Conservation (phyloP, 73 alveolate genomes). For the Effrenium voratum region DNA sequence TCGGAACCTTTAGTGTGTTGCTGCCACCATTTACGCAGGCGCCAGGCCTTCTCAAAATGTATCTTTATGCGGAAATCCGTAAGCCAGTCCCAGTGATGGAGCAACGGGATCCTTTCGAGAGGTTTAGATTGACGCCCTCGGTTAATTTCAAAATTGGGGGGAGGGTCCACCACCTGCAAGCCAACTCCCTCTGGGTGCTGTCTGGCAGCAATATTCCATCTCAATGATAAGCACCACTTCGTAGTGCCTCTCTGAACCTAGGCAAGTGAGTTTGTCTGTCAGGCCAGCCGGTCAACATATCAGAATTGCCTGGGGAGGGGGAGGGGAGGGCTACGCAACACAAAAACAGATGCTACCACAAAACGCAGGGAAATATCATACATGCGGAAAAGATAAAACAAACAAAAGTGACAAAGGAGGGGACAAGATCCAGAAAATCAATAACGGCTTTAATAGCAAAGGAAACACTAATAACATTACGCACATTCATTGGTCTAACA, state of each 20-base stretch:
- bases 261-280: not conserved
- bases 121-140: not conserved
- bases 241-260: slow-evolving; percentile 62
- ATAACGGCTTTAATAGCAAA: not conserved
- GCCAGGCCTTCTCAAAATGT: too few species aligned
- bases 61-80: too few species aligned
- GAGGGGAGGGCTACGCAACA: too few species aligned
- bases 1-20: too few species aligned
- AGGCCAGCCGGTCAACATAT: too few species aligned
- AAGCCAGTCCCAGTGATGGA: too few species aligned
- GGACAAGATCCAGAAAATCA: not conserved
- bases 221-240: slow-evolving; percentile 71
- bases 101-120: not conserved
- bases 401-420: not conserved
- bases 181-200: too few species aligned
- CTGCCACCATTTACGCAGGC: too few species aligned
- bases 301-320: too few species aligned
- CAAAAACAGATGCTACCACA: not conserved
- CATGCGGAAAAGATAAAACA: not conserved
- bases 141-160: not conserved
- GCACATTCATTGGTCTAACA: too few species aligned
- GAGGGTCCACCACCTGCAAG: not conserved
- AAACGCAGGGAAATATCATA: not conserved
- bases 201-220: slow-evolving; percentile 74
- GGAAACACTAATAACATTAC: not conserved